Percentiles rank a stretch among this genome's conserved stretches.
These are phyloP conservation scores for Magnaporthiopsis incrustans DNA, from an alignment of 2,329 filamentous ascomycete genomes.

Conservation along the genomic window DNA sequence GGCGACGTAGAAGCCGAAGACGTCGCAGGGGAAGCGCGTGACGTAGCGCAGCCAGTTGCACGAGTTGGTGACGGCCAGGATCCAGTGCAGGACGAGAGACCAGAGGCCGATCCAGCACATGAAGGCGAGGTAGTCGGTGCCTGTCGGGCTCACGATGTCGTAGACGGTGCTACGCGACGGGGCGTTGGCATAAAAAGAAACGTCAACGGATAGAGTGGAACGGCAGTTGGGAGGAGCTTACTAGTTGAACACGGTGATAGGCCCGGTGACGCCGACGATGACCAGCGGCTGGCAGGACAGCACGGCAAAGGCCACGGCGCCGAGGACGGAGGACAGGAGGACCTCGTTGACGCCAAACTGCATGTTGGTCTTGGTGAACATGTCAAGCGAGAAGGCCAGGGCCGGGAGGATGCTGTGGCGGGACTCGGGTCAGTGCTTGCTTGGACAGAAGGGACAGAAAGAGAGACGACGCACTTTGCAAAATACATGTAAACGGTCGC, in stretches of 20 bases:
- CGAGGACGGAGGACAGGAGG: conserved; percentile 75
- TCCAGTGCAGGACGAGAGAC: conserved; percentile 78
- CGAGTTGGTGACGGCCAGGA: conserved; percentile 74
- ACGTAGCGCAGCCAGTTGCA: conserved; percentile 87
- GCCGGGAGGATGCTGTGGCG: conserved; percentile 68
- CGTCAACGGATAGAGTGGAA: neutral
- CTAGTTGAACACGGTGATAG: conserved; percentile 92
- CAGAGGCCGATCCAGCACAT: conserved; percentile 92
- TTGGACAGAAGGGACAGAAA: neutral
- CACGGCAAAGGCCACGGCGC: conserved; percentile 71
- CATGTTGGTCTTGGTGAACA: conserved; percentile 81
- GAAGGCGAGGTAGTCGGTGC: conserved; percentile 77
- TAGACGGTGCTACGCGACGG: conserved; percentile 59
- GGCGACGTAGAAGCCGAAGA: conserved; percentile 89
- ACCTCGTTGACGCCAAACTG: conserved; percentile 90
- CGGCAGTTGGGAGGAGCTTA: conserved; percentile 28
- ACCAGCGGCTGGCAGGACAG: conserved; percentile 78
- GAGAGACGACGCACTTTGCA: conserved; percentile 58
- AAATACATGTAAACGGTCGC: conserved; percentile 93
- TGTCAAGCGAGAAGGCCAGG: conserved; percentile 82
- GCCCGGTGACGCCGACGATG: conserved; percentile 85
- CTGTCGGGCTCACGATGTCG: conserved; percentile 71
- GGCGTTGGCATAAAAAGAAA: neutral
- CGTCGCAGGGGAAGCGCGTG: conserved; percentile 85
- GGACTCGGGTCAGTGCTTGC: conserved; percentile 9